phyloP scores from a whole-genome alignment of 768 basidiomycete species.

The Cystofilobasidium capitatum region DNA sequence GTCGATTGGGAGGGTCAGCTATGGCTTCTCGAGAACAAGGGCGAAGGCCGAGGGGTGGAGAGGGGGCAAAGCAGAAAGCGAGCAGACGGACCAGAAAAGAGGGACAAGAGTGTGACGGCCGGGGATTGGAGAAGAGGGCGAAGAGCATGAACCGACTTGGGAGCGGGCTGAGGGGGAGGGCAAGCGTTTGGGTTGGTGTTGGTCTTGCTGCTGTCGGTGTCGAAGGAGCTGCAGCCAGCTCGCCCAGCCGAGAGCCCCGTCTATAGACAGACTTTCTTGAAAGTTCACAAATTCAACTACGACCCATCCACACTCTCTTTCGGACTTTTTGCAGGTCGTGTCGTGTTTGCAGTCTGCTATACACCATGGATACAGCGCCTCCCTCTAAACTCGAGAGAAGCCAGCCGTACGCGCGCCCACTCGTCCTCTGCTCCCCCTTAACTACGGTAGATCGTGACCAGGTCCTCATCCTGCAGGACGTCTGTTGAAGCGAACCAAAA shows the following conservation, averaged over 20 bases:
- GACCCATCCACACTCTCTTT: too few relatives aligned
- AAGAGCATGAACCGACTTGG: constrained; percentile 23
- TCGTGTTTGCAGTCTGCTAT: too few relatives aligned
- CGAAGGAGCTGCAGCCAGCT: too few relatives aligned
- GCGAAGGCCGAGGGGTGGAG: not conserved
- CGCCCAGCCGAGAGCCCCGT: too few relatives aligned
- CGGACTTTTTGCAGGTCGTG: too few relatives aligned
- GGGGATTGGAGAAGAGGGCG: not conserved
- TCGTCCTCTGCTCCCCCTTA: not conserved
- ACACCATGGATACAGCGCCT: too few relatives aligned
- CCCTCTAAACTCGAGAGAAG: too few relatives aligned
- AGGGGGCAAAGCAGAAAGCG: not conserved
- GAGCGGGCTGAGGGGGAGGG: not conserved
- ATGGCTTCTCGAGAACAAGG: not conserved
- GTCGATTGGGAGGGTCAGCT: not conserved
- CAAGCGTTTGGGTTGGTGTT: not conserved
- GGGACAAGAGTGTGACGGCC: not conserved
- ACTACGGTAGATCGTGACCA: not conserved
- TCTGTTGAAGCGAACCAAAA: not conserved
- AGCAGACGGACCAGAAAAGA: not conserved
- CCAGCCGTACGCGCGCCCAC: not conserved
- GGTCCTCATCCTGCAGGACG: constrained; percentile 26
- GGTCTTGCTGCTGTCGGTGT: not conserved
- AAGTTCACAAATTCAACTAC: too few relatives aligned
- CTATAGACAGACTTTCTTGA: too few relatives aligned